Evolutionary conservation across 345 rosid species (phyloP), one percentile per base, ranked within the genome.

Genomic region (Eucalyptus polybractea): DNA sequence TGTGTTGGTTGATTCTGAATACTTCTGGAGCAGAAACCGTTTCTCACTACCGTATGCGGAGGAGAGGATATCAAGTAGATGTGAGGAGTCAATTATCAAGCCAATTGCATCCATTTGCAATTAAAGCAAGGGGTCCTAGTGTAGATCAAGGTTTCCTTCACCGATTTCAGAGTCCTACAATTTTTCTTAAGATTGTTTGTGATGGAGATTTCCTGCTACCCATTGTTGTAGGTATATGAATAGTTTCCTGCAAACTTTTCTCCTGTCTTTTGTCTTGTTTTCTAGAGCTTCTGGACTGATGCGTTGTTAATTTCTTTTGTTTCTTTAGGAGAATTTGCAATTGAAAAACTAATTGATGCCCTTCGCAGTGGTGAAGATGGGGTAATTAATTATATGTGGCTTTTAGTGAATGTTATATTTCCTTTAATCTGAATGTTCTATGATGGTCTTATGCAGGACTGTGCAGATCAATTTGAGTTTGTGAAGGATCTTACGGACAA

Each of bases 171-270:
- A 93, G 89, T 91, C 99, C 99, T 16, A 95, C 99, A 10, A 95
- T 97, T 90, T 97, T 97, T 92, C 98, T 97, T 87, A 96, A 96
- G 92, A 92, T 97, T 91, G 94, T 96, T 89, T 97, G 98, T 92
- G 95, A 96, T 89, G 98, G 95, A 33, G 98, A 96, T 90, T 97
- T 93, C 92, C 90, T 96, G 92, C 93, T 97, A 47, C 99, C 99
- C 13, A 91, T 97, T 92, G 90, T 93, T 45, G 98, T 94, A 93
- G 99, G 96, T 93, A 91, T 83, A 81, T 69, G 24, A 80, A 83
- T 62, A 76, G 31, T 86, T 87, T 54, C 67, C 44, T 54, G 65
- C 60, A 12, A 13, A 51, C 65, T 27, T 19, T 86, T 31, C 16
- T 65, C 40, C 65, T 33, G 31, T 37, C 14, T n/a, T 15, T 86